Conservation (phyloP, 163 green algal species). For the Chlorella variabilis region DNA sequence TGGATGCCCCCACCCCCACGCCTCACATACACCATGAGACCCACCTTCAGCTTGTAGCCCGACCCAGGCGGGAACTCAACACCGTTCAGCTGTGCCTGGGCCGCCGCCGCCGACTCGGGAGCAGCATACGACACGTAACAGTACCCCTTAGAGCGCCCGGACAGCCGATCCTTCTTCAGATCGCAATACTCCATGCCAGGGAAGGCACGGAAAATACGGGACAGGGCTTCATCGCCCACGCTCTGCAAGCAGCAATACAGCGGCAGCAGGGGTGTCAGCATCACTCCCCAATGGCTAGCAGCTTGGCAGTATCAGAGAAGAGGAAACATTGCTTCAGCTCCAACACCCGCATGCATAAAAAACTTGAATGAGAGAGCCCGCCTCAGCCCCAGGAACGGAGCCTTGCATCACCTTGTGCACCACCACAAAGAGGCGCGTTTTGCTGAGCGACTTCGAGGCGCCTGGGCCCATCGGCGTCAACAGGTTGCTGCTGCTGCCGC, state of each 20-base stretch:
- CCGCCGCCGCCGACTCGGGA: conserved; percentile 69
- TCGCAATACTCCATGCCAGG: conserved; percentile 93
- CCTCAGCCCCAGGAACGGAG: too few species aligned
- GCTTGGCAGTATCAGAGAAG: too few species aligned
- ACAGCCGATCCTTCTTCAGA: conserved; percentile 87
- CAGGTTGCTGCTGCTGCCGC: conserved; percentile 26
- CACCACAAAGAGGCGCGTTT: conserved; percentile 87
- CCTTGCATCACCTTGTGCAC: conserved; percentile 72
- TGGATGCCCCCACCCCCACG: too few species aligned
- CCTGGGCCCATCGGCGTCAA: conserved; percentile 6
- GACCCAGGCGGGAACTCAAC: conserved; percentile 84
- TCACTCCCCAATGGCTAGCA: too few species aligned
- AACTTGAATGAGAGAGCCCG: too few species aligned
- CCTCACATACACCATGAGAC: too few species aligned
- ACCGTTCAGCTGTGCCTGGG: conserved; percentile 82
- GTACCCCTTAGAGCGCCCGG: conserved; percentile 84
- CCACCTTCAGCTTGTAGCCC: conserved; percentile 83
- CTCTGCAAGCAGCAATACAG: too few species aligned
- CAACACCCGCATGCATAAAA: too few species aligned
- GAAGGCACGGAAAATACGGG: conserved; percentile 80
- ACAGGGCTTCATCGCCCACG: conserved; percentile 77
- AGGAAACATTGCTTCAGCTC: too few species aligned
- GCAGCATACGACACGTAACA: conserved; percentile 89
- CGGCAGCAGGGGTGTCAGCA: background rate
- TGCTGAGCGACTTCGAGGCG: conserved; percentile 46